Conservation (phyloP, 129 eudicot species). For the Ambrosia trifida region DNA sequence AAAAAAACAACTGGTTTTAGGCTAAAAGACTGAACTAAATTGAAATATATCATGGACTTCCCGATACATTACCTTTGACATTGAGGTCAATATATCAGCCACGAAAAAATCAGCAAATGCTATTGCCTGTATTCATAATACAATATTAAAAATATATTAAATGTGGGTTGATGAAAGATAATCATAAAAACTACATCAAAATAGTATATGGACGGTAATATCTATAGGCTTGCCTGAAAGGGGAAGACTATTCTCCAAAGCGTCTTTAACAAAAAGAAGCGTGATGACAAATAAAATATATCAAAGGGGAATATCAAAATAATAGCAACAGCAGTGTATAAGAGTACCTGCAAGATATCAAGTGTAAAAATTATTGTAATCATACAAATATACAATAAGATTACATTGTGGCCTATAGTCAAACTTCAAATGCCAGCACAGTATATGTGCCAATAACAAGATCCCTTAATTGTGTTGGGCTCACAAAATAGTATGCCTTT, state of each 20-base stretch:
- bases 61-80: slow-evolving; percentile 86
- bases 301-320: slow-evolving; percentile 87
- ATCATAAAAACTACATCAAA: slow-evolving; percentile 12
- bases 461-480: slow-evolving; percentile 3
- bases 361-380: slow-evolving; percentile 25
- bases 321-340: slow-evolving; percentile 72
- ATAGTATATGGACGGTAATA: background rate
- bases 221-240: slow-evolving; percentile 71
- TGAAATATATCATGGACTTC: slow-evolving; percentile 12
- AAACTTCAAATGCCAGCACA: background rate
- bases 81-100: slow-evolving; percentile 95
- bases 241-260: slow-evolving; percentile 93
- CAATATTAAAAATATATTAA: background rate
- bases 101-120: slow-evolving; percentile 91
- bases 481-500: slow-evolving; percentile 1
- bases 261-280: slow-evolving; percentile 86
- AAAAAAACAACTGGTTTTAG: background rate
- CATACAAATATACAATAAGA: background rate
- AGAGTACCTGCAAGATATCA: slow-evolving; percentile 73
- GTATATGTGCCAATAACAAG: background rate
- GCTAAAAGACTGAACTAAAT: slow-evolving; percentile 3
- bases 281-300: slow-evolving; percentile 88
- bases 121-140: slow-evolving; percentile 68
- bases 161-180: background rate
- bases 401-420: background rate